Conservation (phyloP, 257 asterid species). For the Ligustrum vulgare region DNA sequence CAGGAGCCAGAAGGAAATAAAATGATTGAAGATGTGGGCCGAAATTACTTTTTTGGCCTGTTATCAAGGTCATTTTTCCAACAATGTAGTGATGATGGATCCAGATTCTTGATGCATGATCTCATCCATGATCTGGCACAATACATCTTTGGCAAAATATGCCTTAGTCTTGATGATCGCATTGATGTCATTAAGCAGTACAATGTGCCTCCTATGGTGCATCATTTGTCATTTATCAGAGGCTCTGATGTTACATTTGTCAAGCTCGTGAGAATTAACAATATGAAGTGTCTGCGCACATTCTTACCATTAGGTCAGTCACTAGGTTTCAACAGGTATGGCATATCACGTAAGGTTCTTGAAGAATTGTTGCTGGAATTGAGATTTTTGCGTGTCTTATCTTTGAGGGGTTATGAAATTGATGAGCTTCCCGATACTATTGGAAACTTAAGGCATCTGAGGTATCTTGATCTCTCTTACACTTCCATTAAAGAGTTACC, state of each 20-base stretch:
- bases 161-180: conserved; percentile 49
- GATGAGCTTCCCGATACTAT: conserved; percentile 47
- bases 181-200: conserved; percentile 35
- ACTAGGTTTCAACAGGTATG: conserved; percentile 5
- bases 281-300: conserved; percentile 36
- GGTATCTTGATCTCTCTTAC: conserved; percentile 53
- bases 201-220: conserved; percentile 25
- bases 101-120: conserved; percentile 50
- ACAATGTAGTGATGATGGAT: conserved; percentile 31
- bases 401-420: conserved; percentile 52
- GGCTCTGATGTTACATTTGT: conserved; percentile 5
- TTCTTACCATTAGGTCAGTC: conserved; percentile 36
- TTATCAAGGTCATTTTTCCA: conserved; percentile 56
- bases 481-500: conserved; percentile 45
- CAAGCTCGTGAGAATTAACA: conserved; percentile 10
- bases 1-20: conserved; percentile 30
- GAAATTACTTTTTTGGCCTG: conserved; percentile 48
- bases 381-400: conserved; percentile 41
- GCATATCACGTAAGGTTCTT: conserved; percentile 37
- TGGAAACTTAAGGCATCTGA: conserved; percentile 48
- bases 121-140: conserved; percentile 63
- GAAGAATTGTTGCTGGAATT: conserved; percentile 41
- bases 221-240: conserved; percentile 43
- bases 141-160: conserved; percentile 44
- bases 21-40: conserved; percentile 46